These are phyloP conservation scores for Plectosphaerella sp. DNA, from an alignment of 2,329 filamentous ascomycete genomes.

Conservation along the genomic window DNA sequence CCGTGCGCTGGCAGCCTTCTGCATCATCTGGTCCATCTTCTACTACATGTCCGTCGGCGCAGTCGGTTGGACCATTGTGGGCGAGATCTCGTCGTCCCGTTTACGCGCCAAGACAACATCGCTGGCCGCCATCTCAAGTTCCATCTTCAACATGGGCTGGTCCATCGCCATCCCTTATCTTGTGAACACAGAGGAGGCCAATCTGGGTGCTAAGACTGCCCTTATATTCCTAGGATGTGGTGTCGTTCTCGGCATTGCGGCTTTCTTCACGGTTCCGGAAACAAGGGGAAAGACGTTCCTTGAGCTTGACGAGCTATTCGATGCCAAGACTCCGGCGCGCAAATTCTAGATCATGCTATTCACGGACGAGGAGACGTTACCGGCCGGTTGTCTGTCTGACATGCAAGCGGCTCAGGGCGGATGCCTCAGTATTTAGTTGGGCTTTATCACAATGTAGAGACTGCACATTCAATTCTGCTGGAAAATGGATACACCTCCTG, in stretches of 20 bases:
- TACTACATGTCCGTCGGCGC: neutral
- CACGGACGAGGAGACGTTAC: too few relatives aligned
- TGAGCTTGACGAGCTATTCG: constrained; percentile 20
- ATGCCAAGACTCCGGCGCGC: constrained; percentile 16
- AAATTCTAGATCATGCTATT: too few relatives aligned
- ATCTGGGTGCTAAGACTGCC: constrained; percentile 31
- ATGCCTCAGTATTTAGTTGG: too few relatives aligned
- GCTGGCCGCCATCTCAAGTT: constrained; percentile 28
- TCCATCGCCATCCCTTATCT: constrained; percentile 15
- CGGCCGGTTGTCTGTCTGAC: too few relatives aligned
- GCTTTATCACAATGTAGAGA: too few relatives aligned
- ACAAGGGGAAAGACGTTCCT: constrained; percentile 17
- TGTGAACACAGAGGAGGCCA: constrained; percentile 16
- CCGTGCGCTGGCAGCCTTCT: constrained; percentile 72
- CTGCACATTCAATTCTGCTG: too few relatives aligned
- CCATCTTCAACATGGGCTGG: constrained; percentile 10
- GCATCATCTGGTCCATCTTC: constrained; percentile 52
- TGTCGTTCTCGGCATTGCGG: constrained; percentile 9
- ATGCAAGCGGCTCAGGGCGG: too few relatives aligned
- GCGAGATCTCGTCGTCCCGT: neutral
- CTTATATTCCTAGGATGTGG: constrained; percentile 31
- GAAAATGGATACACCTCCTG: too few relatives aligned
- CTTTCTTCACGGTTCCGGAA: constrained; percentile 27
- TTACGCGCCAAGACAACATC: constrained; percentile 16
- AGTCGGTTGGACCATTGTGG: neutral